Base-by-base conservation (phyloP, 371 early-diverging fungal species). In the Cokeromyces recurvatus region DNA sequence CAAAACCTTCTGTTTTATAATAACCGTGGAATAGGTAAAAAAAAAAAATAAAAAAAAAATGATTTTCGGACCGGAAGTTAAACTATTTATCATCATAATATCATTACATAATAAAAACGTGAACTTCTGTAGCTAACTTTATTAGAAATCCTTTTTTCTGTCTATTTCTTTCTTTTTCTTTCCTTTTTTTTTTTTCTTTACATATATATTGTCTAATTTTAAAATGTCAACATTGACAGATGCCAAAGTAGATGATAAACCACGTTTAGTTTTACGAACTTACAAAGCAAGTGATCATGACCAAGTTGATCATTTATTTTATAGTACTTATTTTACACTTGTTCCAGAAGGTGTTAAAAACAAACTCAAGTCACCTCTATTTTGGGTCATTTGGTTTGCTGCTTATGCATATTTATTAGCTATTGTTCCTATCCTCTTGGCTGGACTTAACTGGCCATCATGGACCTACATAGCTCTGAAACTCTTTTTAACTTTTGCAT, bases 321-420 rank as follows among this genome's bases (percentile, higher is more conserved):
- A 57, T 15, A 67, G 59, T 24, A 62, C 63, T 0, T 66, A 65
- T 16, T 71, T 71, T 40, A 35, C 55, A 4, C 59, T 71, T 32
- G 70, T 75, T 0, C 70, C 68, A 0, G 66, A 71, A 52, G 76
- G 72, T 21, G 63, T 75, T 3, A 65, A 63, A n/a, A 41, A 55
- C 0, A 71, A 71, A 38, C 37, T 71, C 34, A 61, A 64, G 56
- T 46, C 60, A 8, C 70, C 72, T 3, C 11, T 61, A 6, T 67
- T 68, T 4, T 75, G 72, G 76, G 40, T 67, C 2, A 4, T 65
- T 8, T 71, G 67, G 67, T 45, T 75, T 32, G 59, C 39, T 4
- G 57, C 53, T 1, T 75, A 70, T 23, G 53, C 66, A 1, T 55
- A 58, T 19, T 38, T 75, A 4, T 23, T 71, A 25, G 51, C 42